Evolutionary conservation across 192 early-diverging fungal genomes (phyloP).

Genomic region (Podila clonocystis): DNA sequence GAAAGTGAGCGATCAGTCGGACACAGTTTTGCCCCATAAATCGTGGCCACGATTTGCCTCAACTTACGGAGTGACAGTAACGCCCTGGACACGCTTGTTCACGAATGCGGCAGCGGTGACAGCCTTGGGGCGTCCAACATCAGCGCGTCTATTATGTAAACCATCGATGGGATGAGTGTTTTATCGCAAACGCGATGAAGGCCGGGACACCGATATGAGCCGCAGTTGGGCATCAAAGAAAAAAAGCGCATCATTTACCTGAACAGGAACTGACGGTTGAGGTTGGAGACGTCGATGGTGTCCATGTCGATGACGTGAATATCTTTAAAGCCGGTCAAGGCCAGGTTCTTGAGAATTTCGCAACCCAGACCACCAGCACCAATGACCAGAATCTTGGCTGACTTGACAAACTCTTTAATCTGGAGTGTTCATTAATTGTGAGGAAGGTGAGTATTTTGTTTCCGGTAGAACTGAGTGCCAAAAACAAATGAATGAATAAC

Average conservation of each 20-base stretch:
- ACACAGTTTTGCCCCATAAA: not conserved
- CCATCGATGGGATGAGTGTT: not conserved
- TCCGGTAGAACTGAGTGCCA: not conserved
- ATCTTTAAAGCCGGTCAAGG: conserved; percentile 80
- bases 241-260: conserved; percentile 43
- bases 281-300: conserved; percentile 86
- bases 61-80: conserved; percentile 76
- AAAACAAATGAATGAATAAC: not conserved
- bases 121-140: conserved; percentile 84
- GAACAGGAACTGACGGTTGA: conserved; percentile 88
- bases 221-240: not conserved
- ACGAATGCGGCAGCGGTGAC: conserved; percentile 82
- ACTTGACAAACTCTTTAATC: conserved; percentile 52
- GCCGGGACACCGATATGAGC: too few species aligned
- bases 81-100: conserved; percentile 70
- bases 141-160: conserved; percentile 56
- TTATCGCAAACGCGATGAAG: not conserved
- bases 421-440: not conserved
- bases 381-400: conserved; percentile 80
- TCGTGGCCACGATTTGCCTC: not conserved
- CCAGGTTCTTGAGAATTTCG: conserved; percentile 86
- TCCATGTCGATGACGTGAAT: conserved; percentile 93
- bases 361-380: conserved; percentile 88
- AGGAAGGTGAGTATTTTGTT: not conserved
- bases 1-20: not conserved